Conservation (phyloP, 2,329 filamentous ascomycete species). For the Didymella glomerata region DNA sequence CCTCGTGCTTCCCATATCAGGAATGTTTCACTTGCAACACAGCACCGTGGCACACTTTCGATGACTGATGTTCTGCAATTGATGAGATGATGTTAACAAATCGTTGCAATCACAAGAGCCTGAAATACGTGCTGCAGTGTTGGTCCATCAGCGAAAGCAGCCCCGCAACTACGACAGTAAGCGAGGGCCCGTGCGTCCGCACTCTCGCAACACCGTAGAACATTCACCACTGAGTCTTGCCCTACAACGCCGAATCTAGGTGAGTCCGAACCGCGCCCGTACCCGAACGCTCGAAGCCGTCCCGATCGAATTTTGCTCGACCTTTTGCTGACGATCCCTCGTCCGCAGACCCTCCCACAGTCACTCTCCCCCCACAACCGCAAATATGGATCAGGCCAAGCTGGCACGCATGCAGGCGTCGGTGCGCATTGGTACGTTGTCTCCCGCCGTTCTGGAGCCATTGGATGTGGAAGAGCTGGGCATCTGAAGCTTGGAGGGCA, state of each 20-base stretch:
- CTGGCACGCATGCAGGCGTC: constrained; percentile 56
- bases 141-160: constrained; percentile 2
- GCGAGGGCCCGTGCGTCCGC: constrained; percentile 18
- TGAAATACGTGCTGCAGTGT: too few species aligned
- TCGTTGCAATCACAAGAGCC: too few species aligned
- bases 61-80: background rate
- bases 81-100: background rate
- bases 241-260: constrained; percentile 39
- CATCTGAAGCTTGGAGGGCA: constrained; percentile 21
- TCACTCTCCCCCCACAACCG: constrained; percentile 40
- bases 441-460: background rate
- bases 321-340: constrained; percentile 29
- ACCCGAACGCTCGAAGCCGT: constrained; percentile 15
- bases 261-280: constrained; percentile 30
- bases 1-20: background rate
- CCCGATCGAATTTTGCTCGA: constrained; percentile 24
- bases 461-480: background rate
- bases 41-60: background rate
- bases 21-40: background rate
- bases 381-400: constrained; percentile 58
- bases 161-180: constrained; percentile 26
- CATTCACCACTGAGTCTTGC: constrained; percentile 30
- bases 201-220: constrained; percentile 26
- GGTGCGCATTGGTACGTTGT: constrained; percentile 55
- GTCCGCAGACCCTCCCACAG: constrained; percentile 33